Percentiles rank a stretch among this genome's conserved stretches.
Evolutionary conservation across 1,284 basidiomycete genomes (phyloP).

Genomic region (Xerocomus amazonicus): DNA sequence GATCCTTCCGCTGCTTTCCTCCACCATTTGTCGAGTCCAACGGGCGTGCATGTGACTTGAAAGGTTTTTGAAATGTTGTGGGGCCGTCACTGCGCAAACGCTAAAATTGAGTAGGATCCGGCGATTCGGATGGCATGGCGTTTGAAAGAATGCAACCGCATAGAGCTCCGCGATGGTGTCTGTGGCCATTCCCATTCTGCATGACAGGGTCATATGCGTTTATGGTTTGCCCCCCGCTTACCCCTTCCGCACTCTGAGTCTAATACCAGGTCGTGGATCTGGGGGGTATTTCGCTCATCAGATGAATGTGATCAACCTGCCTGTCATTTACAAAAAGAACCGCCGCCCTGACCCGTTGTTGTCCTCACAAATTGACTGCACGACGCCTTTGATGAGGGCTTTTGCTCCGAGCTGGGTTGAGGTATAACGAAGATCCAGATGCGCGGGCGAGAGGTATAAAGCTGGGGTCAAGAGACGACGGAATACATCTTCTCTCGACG

Average conservation of each 20-base stretch:
- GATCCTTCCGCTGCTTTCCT: neutral
- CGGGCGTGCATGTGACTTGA: no score
- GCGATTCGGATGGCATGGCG: neutral
- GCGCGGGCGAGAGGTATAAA: constrained; percentile 21
- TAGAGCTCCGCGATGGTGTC: constrained; percentile 22
- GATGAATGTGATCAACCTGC: constrained; percentile 21
- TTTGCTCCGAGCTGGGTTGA: constrained; percentile 10
- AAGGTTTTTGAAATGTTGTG: neutral
- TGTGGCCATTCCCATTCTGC: constrained; percentile 13
- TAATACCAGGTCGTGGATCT: constrained; percentile 21
- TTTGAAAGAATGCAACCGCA: neutral
- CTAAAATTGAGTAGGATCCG: constrained; percentile 10
- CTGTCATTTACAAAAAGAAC: neutral
- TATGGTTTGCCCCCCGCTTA: constrained; percentile 14
- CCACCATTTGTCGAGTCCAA: neutral
- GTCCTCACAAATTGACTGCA: constrained; percentile 2
- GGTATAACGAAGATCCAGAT: constrained; percentile 5
- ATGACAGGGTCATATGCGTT: constrained; percentile 16
- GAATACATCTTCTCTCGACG: constrained; percentile 5
- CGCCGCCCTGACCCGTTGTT: neutral
- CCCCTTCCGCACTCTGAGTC: neutral
- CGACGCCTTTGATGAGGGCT: constrained; percentile 20
- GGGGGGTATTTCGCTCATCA: constrained; percentile 10
- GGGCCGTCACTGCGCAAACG: neutral
- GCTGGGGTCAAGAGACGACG: constrained; percentile 2